Base-by-base conservation (phyloP, 1,139 yeast genomes). In the Magnusiomyces suaveolens region DNA sequence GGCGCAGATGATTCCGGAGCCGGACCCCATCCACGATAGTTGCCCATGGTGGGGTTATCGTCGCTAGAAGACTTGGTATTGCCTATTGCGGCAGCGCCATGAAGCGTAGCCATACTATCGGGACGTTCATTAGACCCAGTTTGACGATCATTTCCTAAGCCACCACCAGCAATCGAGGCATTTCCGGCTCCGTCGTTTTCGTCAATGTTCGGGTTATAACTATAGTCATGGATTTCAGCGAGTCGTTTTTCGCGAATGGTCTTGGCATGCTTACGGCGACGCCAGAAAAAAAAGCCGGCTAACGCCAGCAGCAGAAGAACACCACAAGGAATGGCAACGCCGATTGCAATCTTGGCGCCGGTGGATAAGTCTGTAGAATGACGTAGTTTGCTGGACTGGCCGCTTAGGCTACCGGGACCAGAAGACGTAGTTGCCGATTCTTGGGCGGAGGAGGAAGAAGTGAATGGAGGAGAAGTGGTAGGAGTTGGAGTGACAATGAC, bases 1-100 rank as follows among this genome's bases (percentile, higher is more conserved):
- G 38, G 43, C 2, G 43, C 55, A 8, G 56, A 50, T 8, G 52
- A 46, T 16, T 52, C 50, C 2, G 58, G 58, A 26, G 56, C 50
- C 6, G 58, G 58, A 4, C 58, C 58, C 58, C 58, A 56, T 24
- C 58, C 58, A 33, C 58, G 43, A 43, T 56, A 56, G 43, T 56
- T 55, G 32, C 50, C 50, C 10, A 23, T n/a, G 14, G 43, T 36
- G 8, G 41, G 41, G 4, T 36, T 36, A 36, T 47, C 50, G 41
- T 47, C 50, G 21, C 43, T 36, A 1, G 43, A 47, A 2, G 50
- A 21, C 23, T 47, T 47, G 3, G 12, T 24, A 4, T 6, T 46
- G 23, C 38, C 38, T 32, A 18, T n/a, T 8, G 18, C 44, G 4
- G 25, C 16, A 3, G 8, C 16, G n/a, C 50, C 43, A 16, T 36